phyloP scores from a whole-genome alignment of 768 basidiomycete genomes.

The Cystobasidiopsis lactophilus region DNA sequence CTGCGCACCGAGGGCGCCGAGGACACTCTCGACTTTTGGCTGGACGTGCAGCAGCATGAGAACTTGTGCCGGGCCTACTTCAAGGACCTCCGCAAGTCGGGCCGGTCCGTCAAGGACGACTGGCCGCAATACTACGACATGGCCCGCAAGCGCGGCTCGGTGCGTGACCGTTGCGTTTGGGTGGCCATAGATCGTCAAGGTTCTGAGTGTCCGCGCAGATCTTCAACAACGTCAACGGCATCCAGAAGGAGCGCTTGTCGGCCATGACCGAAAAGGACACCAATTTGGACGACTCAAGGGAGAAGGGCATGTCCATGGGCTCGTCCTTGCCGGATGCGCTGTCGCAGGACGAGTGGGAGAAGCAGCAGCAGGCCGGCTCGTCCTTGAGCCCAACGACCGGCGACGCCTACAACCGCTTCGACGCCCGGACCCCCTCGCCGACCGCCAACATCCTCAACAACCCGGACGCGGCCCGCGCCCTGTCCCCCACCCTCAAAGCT shows the following conservation, averaged over 20 bases:
- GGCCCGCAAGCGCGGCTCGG: constrained; percentile 52
- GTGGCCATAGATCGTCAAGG: neutral
- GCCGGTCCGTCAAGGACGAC: constrained; percentile 75
- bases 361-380: neutral
- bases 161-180: constrained; percentile 19
- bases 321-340: neutral
- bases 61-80: constrained; percentile 96
- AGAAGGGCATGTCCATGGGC: neutral
- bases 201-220: neutral
- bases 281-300: too few species aligned
- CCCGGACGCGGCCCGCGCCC: constrained; percentile 8
- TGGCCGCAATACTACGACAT: constrained; percentile 98
- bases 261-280: neutral
- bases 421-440: constrained; percentile 15
- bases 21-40: constrained; percentile 94
- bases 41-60: constrained; percentile 97
- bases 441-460: neutral
- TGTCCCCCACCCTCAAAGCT: constrained; percentile 19
- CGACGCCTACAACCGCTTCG: constrained; percentile 5
- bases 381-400: neutral
- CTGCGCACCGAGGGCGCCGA: constrained; percentile 87
- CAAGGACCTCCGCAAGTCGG: constrained; percentile 92
- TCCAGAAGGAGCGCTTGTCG: constrained; percentile 1
- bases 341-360: neutral
- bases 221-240: constrained; percentile 39